Evolutionary conservation across 352 stramenopile species (phyloP), one percentile per base, ranked within the genome.

Genomic region (Phytophthora pseudosyringae): DNA sequence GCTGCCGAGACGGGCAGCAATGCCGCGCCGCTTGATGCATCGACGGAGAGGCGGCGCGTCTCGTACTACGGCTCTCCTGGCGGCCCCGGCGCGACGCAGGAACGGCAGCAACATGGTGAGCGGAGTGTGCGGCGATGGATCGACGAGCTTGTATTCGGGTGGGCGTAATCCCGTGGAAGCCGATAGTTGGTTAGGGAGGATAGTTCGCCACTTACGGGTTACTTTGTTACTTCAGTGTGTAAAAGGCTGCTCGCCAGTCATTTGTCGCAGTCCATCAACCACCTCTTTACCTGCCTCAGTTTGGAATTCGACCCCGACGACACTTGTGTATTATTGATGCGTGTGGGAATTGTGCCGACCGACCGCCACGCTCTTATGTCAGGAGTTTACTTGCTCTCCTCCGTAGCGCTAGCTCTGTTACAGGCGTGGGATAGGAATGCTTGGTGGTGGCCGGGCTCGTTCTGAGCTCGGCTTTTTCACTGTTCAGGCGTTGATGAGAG

Each of bases 371-470:
- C 67, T 89, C 74, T 55, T 88, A 88, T 86, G 83, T 92, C 83
- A 92, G 81, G 83, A 86, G 75, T 67, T 83, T 84, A 81, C 83
- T 79, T 87, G 78, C 78, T 87, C 54, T 73, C 41, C 61, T 70
- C 75, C 50, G 69, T 90, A 90, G 83, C 78, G 71, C 74, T 76
- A 81, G 70, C 76, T 90, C 83, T 92, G 83, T 91, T 91, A 89
- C 83, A 86, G 76, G 63, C 69, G 83, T 91, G 83, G 83, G 69
- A 91, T 73, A 91, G 83, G 68, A 81, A 91, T 78, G 83, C 80
- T 89, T 81, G 81, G 70, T 75, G 54, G 75, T 64, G 64, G 65
- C 60, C 40, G 64, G 64, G 65, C 75, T 88, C 79, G 83, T 91
- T 91, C 75, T 91, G 83, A 88, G 79, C 68, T 71, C 54, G 66